Evolutionary conservation across 768 basidiomycete genomes (phyloP), one percentile per base, ranked within the genome.

Genomic region (Kwoniella shandongensis): DNA sequence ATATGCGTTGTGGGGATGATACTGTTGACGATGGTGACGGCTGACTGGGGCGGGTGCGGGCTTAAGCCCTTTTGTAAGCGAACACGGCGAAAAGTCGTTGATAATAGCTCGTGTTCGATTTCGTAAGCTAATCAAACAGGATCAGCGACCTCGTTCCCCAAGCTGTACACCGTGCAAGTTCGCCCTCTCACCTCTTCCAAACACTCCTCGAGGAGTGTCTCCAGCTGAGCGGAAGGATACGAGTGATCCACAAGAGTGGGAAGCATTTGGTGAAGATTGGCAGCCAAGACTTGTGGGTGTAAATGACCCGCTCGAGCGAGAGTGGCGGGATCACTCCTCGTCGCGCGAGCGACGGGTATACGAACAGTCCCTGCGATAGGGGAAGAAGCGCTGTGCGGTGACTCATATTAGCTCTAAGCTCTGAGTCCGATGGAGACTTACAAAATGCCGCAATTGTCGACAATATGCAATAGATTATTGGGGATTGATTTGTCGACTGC

Each of bases 1-100:
- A n/a, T n/a, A n/a, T n/a, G n/a, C n/a, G n/a, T n/a, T n/a, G n/a
- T n/a, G n/a, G n/a, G n/a, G n/a, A n/a, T n/a, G n/a, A n/a, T n/a
- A n/a, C n/a, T n/a, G n/a, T n/a, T n/a, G n/a, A n/a, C n/a, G n/a
- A n/a, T n/a, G n/a, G n/a, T n/a, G n/a, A n/a, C n/a, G n/a, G n/a
- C n/a, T n/a, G n/a, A n/a, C n/a, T n/a, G n/a, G n/a, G n/a, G n/a
- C n/a, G n/a, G 15, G 22, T 44, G 13, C 11, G 8, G 42, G 22
- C 52, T 38, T 49, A 54, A 17, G 44, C 10, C 4, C 53, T 44
- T 50, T 71, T 71, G 15, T 36, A 57, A 0, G 70, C 74, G 51
- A 68, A 72, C 4, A 73, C 65, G 11, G 72, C 69, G 27, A 66
- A 70, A 3, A 68, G 47, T 13, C 70, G 50, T 36, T 76, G 74